Percentiles rank a stretch among this genome's conserved stretches.
Conservation (phyloP, 2,329 filamentous ascomycete species). For the Trichoderma arundinaceum region DNA sequence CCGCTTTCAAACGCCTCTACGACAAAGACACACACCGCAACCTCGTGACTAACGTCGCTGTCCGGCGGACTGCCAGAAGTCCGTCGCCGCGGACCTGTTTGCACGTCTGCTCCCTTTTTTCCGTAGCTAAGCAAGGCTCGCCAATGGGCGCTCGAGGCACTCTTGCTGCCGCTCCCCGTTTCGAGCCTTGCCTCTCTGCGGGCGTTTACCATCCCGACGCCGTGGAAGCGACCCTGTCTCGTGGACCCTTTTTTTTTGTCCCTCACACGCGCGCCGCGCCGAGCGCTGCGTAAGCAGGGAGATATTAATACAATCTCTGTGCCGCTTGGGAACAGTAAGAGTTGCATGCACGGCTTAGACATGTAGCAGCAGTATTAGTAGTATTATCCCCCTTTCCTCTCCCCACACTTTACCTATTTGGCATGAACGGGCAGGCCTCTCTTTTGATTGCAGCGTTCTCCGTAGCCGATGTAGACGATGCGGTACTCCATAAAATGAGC, state of each 20-base stretch:
- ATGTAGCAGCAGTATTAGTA: neutral
- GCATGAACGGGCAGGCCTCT: too few relatives aligned
- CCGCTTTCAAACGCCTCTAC: neutral
- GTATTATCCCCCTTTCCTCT: neutral
- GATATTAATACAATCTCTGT: neutral
- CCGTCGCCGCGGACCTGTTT: conserved; percentile 17
- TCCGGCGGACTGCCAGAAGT: conserved; percentile 7
- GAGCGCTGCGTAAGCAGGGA: neutral
- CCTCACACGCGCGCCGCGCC: neutral
- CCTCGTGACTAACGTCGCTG: conserved; percentile 15
- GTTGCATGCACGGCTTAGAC: neutral
- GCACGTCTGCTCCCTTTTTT: neutral
- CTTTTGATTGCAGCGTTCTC: too few relatives aligned
- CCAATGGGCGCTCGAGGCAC: neutral
- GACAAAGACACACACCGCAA: neutral
- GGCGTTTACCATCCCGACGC: neutral
- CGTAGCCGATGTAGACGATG: too few relatives aligned
- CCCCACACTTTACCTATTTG: too few relatives aligned
- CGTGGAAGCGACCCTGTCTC: too few relatives aligned
- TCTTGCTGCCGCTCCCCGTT: neutral
- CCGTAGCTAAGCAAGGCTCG: conserved; percentile 5
- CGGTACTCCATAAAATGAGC: neutral
- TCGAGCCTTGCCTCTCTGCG: conserved; percentile 8
- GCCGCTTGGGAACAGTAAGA: neutral
- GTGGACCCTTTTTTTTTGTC: neutral